Conservation (phyloP, 371 early-diverging fungal species). For the Fennellomyces sp. region DNA sequence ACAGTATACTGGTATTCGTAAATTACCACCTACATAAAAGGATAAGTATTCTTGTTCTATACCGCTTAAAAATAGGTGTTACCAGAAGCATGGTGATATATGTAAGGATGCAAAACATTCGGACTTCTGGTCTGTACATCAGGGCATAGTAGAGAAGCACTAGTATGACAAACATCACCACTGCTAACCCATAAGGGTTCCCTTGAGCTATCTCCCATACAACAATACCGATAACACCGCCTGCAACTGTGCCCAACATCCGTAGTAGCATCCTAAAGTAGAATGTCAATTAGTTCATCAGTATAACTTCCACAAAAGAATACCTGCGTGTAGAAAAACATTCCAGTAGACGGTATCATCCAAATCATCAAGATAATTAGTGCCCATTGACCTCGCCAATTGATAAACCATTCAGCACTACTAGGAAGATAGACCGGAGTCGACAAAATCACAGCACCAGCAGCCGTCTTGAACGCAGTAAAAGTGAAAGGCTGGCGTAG, state of each 20-base stretch:
- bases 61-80: neutral
- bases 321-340: conserved; percentile 39
- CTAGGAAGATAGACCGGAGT: conserved; percentile 31
- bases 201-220: conserved; percentile 49
- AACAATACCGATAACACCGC: conserved; percentile 36
- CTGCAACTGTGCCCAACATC: conserved; percentile 34
- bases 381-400: conserved; percentile 50
- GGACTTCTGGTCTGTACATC: conserved; percentile 23
- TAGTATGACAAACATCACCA: conserved; percentile 29
- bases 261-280: conserved; percentile 20
- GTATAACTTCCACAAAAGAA: neutral
- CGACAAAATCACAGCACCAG: conserved; percentile 36
- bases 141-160: conserved; percentile 34
- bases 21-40: conserved; percentile 17
- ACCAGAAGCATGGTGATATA: conserved; percentile 34
- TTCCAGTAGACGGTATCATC: conserved; percentile 41
- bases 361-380: conserved; percentile 42
- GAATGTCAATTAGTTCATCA: neutral
- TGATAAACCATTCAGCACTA: conserved; percentile 32
- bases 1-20: conserved; percentile 32
- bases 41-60: neutral
- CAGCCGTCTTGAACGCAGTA: conserved; percentile 40
- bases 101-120: conserved; percentile 30
- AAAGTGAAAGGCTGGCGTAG: conserved; percentile 23
- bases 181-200: conserved; percentile 40